Base-by-base conservation (phyloP, 108 stramenopile genomes). In the Cyclotella cryptica region DNA sequence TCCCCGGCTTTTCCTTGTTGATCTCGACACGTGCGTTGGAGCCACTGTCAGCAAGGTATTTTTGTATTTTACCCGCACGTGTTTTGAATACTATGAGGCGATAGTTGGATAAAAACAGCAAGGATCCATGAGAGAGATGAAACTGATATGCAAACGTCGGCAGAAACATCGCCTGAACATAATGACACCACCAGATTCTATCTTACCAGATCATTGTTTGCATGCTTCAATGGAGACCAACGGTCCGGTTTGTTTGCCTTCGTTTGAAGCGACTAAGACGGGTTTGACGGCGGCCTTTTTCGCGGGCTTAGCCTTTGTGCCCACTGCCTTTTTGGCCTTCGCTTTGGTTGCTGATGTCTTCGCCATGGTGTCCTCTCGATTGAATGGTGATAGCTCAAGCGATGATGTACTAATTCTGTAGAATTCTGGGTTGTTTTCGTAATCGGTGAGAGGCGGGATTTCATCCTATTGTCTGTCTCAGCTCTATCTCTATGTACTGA, bases 1-100 rank as follows among this genome's bases (percentile, higher is more conserved):
- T 86, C 2, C 90, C 93, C 14, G 93, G 93, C 72, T 93, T 93
- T 47, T 87, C 87, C 41, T 77, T 83, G 69, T 91, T 93, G 69
- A 93, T 86, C 61, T 80, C 81, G 17, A 93, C 89, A 69, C 46
- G 67, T 22, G 90, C 90, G 40, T 62, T 41, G n/a, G 67, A 74
- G 10, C 64, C 74, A 40, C 87, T 85, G 27, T 81, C 81, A 24
- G 86, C 85, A 43, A 93, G 89, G 43, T 87, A 89, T 47, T 88
- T 85, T 35, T 60, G 84, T 84, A 93, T 93, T 64, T 85, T 90
- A 35, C 74, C 69, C 55, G 92, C 90, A 77, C 92, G 86, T 19
- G 88, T 86, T 79, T 91, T 91, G 85, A 93, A 93, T 66, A 88
- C 90, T 52, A 79, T 46, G 61, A 9, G 26, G 40, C 10, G 1